Percentiles rank a stretch among this genome's conserved stretches.
phyloP scores from a whole-genome alignment of 768 basidiomycete species.

The Rhodosporidiobolus sp. region DNA sequence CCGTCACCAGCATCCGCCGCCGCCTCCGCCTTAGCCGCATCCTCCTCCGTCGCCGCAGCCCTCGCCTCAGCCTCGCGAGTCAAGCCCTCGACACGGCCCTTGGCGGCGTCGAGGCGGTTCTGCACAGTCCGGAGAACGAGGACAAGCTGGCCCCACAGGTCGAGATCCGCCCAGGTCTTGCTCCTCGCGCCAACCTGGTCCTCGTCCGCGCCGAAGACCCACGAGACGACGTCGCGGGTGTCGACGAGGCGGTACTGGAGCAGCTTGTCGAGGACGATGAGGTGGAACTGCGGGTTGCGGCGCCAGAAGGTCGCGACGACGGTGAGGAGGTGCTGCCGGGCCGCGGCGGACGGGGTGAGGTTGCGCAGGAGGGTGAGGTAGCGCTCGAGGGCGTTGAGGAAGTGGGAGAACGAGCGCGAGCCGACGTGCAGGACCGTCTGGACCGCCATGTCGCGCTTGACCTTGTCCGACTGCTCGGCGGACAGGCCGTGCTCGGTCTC shows the following conservation, averaged over 20 bases:
- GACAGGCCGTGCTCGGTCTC: constrained; percentile 61
- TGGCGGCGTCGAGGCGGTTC: constrained; percentile 75
- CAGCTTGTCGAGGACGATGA: constrained; percentile 92
- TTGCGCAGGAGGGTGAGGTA: constrained; percentile 49
- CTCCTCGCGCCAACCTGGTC: constrained; percentile 9
- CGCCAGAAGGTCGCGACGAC: constrained; percentile 77
- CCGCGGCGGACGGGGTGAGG: constrained; percentile 59
- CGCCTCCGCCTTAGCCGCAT: no score
- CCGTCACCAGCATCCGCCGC: constrained; percentile 73
- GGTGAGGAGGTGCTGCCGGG: constrained; percentile 59
- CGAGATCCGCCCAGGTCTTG: constrained; percentile 53
- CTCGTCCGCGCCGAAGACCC: constrained; percentile 12
- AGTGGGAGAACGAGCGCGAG: constrained; percentile 92
- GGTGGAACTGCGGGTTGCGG: constrained; percentile 76
- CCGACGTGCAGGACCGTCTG: constrained; percentile 90
- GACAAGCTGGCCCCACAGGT: constrained; percentile 77
- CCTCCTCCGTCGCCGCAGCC: constrained; percentile 62
- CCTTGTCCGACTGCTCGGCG: constrained; percentile 62
- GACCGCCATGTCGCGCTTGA: constrained; percentile 72
- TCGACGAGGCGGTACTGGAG: constrained; percentile 99
- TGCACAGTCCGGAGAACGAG: constrained; percentile 85
- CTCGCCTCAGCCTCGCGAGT: constrained; percentile 86
- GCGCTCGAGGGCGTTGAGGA: constrained; percentile 94
- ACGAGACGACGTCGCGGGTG: constrained; percentile 75
- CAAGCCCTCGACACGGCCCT: constrained; percentile 67